These are phyloP conservation scores for Fusarium algeriense DNA, from an alignment of 2,329 filamentous ascomycete species.

Conservation along the genomic window DNA sequence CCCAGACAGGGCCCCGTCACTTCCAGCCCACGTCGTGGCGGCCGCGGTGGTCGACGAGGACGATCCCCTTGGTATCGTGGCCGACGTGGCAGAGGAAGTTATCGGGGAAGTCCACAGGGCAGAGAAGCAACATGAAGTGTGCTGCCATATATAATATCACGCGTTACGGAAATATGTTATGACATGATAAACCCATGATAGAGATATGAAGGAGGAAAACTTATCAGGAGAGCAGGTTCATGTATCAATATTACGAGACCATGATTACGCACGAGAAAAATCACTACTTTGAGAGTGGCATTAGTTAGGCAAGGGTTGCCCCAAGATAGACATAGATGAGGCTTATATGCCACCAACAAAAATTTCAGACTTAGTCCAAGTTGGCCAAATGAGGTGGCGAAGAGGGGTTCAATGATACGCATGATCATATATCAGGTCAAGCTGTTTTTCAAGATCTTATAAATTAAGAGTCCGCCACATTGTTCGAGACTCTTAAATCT, in stretches of 20 bases:
- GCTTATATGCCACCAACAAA: not conserved
- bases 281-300: not conserved
- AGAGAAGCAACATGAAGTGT: slow-evolving; percentile 9
- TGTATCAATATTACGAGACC: slow-evolving; percentile 9
- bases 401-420: no score
- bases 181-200: slow-evolving; percentile 3
- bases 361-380: not conserved
- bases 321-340: not conserved
- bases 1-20: slow-evolving; percentile 2
- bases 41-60: slow-evolving; percentile 46
- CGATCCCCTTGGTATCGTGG: slow-evolving; percentile 45
- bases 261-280: not conserved
- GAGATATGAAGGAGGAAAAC: not conserved
- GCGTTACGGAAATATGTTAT: not conserved
- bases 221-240: not conserved
- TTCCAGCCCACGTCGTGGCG: slow-evolving; percentile 24
- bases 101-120: slow-evolving; percentile 18
- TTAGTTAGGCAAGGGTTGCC: not conserved
- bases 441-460: not conserved
- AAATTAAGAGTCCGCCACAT: not conserved
- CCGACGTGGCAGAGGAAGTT: slow-evolving; percentile 44
- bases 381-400: not conserved
- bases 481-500: not conserved
- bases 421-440: not conserved
- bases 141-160: not conserved